Base-by-base conservation (phyloP, 202 grass and related monocot genomes). In the Elaeis oleifera region DNA sequence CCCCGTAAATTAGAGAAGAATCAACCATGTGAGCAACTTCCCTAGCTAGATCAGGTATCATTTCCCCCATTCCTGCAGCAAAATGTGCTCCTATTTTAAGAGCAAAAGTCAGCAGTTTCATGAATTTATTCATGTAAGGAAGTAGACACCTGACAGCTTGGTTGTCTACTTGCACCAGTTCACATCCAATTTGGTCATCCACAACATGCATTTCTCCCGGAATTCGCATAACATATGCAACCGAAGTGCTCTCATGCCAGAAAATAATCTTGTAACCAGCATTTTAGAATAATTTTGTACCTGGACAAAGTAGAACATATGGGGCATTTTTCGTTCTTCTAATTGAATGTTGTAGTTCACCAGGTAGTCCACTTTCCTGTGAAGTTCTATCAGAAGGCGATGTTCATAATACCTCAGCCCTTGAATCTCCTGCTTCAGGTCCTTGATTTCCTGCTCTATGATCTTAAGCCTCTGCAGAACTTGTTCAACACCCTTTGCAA, bases 161-260 rank as follows among this genome's bases (percentile, higher is more conserved):
- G 25, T 89, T 97, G 26, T 86, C 88, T 32, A 97, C 80, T 71
- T 97, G 88, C 74, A 92, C 71, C 57, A 92, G 78, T 31, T 89
- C 87, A 1, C 88, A 97, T 11, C 94, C 94, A 1, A 92, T 14
- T 62, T 97, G 94, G 68, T 89, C 94, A 61, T 92, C 88, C 50
- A 97, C 69, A 25, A 92, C 88, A 84, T 97, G 94, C 81, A 92
- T 86, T 26, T 97, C 94, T 62, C 80, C 36, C 85, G 59, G 61
- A 89, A 97, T 48, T 97, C 94, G 0, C 94, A 89, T 52, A 86
- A 49, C 82, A 86, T 97, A 51, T 97, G 88, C 61, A 97, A 68
- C 31, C 74, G 67, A 51, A 97, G 67, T 39, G 84, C 78, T 23
- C 39, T 76, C 94, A 86, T 92, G 51, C 94, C 85, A 18, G 88